These are phyloP conservation scores for Dryas drummondii DNA, from an alignment of 306 rosid species.

Conservation along the genomic window DNA sequence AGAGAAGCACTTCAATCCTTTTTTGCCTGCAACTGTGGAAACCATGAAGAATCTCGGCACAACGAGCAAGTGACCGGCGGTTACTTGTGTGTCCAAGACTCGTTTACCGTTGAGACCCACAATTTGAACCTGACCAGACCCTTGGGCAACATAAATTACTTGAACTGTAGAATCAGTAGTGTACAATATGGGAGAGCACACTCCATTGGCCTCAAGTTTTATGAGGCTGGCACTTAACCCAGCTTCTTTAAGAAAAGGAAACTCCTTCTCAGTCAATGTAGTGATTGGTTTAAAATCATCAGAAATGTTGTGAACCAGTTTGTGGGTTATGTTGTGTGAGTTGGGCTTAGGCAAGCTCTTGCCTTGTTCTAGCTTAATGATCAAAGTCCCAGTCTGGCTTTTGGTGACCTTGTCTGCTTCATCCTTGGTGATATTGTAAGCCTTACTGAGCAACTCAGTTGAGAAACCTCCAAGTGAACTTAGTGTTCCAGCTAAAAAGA, in stretches of 20 bases:
- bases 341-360: conserved; percentile 45
- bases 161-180: conserved; percentile 31
- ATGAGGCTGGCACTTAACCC: conserved; percentile 43
- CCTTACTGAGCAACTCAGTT: conserved; percentile 31
- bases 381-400: conserved; percentile 42
- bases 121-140: conserved; percentile 50
- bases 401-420: conserved; percentile 39
- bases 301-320: conserved; percentile 45
- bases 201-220: conserved; percentile 40
- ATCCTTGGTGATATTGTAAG: conserved; percentile 25
- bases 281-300: not conserved
- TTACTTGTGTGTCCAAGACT: conserved; percentile 42
- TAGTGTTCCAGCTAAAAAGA: conserved; percentile 42
- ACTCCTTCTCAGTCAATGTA: conserved; percentile 33
- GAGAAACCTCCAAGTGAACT: conserved; percentile 50
- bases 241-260: conserved; percentile 44
- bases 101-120: conserved; percentile 40
- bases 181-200: conserved; percentile 36
- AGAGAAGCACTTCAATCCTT: conserved; percentile 52
- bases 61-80: conserved; percentile 49
- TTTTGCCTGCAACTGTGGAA: conserved; percentile 47
- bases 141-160: conserved; percentile 49
- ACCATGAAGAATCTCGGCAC: conserved; percentile 53
- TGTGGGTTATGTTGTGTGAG: not conserved
- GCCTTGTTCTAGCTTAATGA: conserved; percentile 31